Evolutionary conservation across 495 filamentous ascomycete species (phyloP).

Genomic region (Coniosporium apollinis): DNA sequence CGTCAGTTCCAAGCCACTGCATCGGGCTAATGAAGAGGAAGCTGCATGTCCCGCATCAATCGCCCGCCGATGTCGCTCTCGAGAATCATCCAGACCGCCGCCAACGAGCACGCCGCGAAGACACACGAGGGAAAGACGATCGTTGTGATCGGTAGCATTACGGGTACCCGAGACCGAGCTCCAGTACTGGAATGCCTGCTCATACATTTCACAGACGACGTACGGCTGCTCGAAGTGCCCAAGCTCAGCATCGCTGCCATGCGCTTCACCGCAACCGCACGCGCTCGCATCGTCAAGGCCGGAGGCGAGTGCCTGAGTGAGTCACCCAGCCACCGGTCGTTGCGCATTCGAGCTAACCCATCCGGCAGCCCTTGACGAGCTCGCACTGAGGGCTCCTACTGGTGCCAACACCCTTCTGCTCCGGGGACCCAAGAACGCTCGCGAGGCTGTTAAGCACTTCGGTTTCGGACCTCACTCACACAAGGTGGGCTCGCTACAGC

Average conservation of each 20-base stretch:
- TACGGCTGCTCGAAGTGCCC: slow-evolving; percentile 72
- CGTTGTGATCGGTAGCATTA: slow-evolving; percentile 83
- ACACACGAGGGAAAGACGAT: slow-evolving; percentile 73
- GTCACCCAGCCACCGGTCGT: no score
- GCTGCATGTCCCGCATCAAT: slow-evolving; percentile 96
- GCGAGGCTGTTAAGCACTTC: slow-evolving; percentile 98
- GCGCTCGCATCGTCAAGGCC: slow-evolving; percentile 78
- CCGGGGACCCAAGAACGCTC: slow-evolving; percentile 88
- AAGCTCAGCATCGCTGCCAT: slow-evolving; percentile 87
- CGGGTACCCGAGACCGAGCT: no score
- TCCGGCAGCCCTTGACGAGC: slow-evolving; percentile 91
- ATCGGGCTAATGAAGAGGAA: no score
- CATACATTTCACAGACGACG: no score
- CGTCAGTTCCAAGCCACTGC: slow-evolving; percentile 7
- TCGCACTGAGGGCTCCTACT: slow-evolving; percentile 82
- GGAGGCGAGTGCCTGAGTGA: slow-evolving; percentile 89
- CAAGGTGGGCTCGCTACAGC: slow-evolving; percentile 47
- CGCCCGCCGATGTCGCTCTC: slow-evolving; percentile 87
- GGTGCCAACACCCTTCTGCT: slow-evolving; percentile 89
- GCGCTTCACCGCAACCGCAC: slow-evolving; percentile 86
- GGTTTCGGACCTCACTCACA: slow-evolving; percentile 91
- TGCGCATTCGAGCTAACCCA: no score
- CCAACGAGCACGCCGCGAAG: slow-evolving; percentile 38
- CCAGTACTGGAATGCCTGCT: no score
- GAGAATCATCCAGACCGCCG: slow-evolving; percentile 57